These are phyloP conservation scores for Parietaria judaica DNA, from an alignment of 306 rosid genomes.

Conservation along the genomic window DNA sequence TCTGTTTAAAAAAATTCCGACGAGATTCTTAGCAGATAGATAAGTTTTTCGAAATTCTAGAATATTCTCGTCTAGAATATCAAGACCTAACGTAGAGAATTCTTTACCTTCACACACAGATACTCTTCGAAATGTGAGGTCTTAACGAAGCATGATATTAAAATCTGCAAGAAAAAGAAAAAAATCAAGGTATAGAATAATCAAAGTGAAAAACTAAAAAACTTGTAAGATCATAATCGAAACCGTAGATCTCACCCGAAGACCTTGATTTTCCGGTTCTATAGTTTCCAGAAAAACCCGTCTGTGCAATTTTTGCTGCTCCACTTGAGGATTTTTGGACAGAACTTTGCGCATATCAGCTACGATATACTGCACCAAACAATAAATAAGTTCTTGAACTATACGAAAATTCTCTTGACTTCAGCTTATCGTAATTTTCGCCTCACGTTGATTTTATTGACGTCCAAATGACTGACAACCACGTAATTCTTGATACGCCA, in stretches of 20 bases:
- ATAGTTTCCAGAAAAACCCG: constrained; percentile 78
- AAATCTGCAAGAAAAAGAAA: constrained; percentile 45
- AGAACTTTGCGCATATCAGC: constrained; percentile 99
- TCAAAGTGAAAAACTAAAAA: not conserved
- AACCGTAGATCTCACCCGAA: constrained; percentile 42
- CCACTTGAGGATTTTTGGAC: constrained; percentile 93
- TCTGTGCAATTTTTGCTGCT: constrained; percentile 97
- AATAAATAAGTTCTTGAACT: constrained; percentile 16
- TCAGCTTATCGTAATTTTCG: constrained; percentile 18
- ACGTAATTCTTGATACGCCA: constrained; percentile 94
- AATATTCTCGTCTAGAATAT: too few relatives aligned
- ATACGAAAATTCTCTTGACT: constrained; percentile 17
- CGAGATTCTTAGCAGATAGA: not conserved
- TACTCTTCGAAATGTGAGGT: constrained; percentile 93
- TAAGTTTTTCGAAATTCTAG: too few relatives aligned
- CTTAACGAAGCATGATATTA: constrained; percentile 95
- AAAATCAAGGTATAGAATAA: not conserved
- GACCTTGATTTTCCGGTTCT: constrained; percentile 86
- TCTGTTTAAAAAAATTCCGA: constrained; percentile 17
- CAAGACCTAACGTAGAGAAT: not conserved
- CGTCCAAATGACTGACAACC: constrained; percentile 93
- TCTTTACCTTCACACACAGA: constrained; percentile 80
- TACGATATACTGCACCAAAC: constrained; percentile 57
- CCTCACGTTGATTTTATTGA: constrained; percentile 87
- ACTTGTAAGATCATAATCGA: not conserved